These are phyloP conservation scores for Trichophyton mentagrophytes DNA, from an alignment of 2,329 filamentous ascomycete species.

Conservation along the genomic window DNA sequence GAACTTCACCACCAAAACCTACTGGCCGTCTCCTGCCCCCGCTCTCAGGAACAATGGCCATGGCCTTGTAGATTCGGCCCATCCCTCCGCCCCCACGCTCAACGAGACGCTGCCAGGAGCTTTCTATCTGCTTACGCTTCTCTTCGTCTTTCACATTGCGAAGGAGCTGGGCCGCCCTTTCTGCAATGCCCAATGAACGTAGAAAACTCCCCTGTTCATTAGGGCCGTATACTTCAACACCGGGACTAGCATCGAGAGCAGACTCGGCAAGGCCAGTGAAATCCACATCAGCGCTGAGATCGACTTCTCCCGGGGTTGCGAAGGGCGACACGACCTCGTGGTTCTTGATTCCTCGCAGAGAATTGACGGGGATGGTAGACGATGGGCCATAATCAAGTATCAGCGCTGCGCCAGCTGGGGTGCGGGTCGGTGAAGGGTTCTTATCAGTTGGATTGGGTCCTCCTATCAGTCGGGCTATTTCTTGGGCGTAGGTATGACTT, in stretches of 20 bases:
- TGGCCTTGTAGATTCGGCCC: conserved; percentile 86
- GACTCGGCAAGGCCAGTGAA: conserved; percentile 77
- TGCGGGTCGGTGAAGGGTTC: conserved; percentile 21
- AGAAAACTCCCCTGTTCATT: conserved; percentile 76
- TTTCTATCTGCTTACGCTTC: conserved; percentile 51
- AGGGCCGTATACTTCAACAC: conserved; percentile 84
- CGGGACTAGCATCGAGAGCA: conserved; percentile 59
- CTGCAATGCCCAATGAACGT: conserved; percentile 64
- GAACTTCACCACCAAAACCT: conserved; percentile 67
- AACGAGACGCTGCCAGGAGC: conserved; percentile 69
- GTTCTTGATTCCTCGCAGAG: conserved; percentile 70
- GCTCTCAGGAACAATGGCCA: conserved; percentile 80
- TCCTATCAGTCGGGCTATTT: conserved; percentile 77
- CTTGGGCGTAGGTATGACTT: conserved; percentile 61
- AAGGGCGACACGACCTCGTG: conserved; percentile 73
- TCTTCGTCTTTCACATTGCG: conserved; percentile 38
- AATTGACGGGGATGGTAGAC: conserved; percentile 70
- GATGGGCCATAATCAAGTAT: conserved; percentile 88
- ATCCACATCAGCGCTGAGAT: conserved; percentile 87
- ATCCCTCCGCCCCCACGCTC: conserved; percentile 73
- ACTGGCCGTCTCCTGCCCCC: conserved; percentile 62
- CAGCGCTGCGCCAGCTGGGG: conserved; percentile 72
- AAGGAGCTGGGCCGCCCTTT: conserved; percentile 58
- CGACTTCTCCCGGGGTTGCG: conserved; percentile 63
- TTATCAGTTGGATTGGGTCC: conserved; percentile 31